Base-by-base conservation (phyloP, 768 basidiomycete species). In the Tulasnella calospora region DNA sequence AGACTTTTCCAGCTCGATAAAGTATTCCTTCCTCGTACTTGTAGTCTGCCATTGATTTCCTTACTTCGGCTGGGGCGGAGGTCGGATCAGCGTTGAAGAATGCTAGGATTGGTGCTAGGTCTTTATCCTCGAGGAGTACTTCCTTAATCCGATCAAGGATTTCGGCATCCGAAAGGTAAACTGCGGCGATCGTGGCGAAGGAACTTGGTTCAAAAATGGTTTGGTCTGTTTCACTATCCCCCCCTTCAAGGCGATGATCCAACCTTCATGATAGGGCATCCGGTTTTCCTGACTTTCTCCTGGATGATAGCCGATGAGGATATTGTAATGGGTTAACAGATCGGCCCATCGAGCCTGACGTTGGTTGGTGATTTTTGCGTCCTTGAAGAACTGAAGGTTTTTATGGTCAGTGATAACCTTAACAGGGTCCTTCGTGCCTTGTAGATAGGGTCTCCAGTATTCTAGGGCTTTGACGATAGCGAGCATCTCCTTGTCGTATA, bases 341-440 rank as follows among this genome's bases (percentile, higher is more conserved):
- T 83, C 78, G 0, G 84, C 82, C 88, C 88, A 89, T 9, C 84
- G 77, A 0, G 85, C 86, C 82, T 89, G 87, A 15, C 85, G 73
- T 6, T 83, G 80, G 78, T 84, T 88, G 0, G 89, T 82, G 12
- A 85, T 38, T 17, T 40, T 38, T 0, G 71, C 19, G 9, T 36
- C 36, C 6, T 38, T 38, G 41, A 71, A 71, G 33, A 19, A 71
- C 23, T 36, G 71, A 3, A 71, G 71, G 33, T 71, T 71, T 17
- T 36, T 71, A n/a, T 83, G 82, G 44, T 83, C 81, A 0, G 82
- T 82, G 0, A 80, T 36, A 19, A 83, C 71, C 44, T 82, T 75
- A 27, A 82, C 55, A 4, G 76, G 80, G 27, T 33, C 35, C 61
- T 30, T 57, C 2, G 81, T 57, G 27, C 81, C 80, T 79, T 82